phyloP scores from a whole-genome alignment of 73 alveolate genomes.

The Symbiodinium pilosum region DNA sequence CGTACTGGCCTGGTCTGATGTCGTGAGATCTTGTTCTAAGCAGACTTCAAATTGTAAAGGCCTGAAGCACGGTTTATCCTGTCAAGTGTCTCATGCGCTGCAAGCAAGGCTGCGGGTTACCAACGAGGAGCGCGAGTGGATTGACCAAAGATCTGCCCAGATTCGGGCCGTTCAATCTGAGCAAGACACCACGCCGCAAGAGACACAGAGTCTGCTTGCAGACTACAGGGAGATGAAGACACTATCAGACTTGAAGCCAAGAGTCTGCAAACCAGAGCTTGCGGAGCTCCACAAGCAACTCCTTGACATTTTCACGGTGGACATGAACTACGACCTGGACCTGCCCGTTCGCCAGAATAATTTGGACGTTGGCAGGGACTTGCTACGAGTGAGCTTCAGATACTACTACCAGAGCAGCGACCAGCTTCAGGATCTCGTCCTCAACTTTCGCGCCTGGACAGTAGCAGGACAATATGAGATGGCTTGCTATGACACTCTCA shows the following conservation, averaged over 20 bases:
- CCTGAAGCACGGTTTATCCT: not conserved
- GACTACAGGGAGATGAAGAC: not conserved
- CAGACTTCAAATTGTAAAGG: no score
- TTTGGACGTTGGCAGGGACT: not conserved
- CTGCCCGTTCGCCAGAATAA: constrained; percentile 18
- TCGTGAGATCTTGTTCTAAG: no score
- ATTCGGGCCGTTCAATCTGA: not conserved
- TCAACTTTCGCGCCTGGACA: not conserved
- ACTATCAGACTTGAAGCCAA: not conserved
- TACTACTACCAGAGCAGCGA: not conserved
- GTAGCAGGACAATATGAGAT: not conserved
- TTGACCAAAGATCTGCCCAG: not conserved
- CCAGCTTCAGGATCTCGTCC: no score
- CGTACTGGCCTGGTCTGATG: no score
- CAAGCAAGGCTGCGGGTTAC: not conserved
- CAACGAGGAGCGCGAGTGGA: not conserved
- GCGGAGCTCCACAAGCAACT: not conserved
- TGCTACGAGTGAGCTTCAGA: not conserved
- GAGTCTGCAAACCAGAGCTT: not conserved
- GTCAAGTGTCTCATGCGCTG: not conserved
- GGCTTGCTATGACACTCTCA: not conserved
- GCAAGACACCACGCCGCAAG: constrained; percentile 13
- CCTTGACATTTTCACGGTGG: not conserved
- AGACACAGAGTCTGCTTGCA: not conserved
- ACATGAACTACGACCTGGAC: constrained; percentile 4